Percentiles rank a stretch among this genome's conserved stretches.
These are phyloP conservation scores for Apiospora aurea DNA, from an alignment of 2,329 filamentous ascomycete species.

Conservation along the genomic window DNA sequence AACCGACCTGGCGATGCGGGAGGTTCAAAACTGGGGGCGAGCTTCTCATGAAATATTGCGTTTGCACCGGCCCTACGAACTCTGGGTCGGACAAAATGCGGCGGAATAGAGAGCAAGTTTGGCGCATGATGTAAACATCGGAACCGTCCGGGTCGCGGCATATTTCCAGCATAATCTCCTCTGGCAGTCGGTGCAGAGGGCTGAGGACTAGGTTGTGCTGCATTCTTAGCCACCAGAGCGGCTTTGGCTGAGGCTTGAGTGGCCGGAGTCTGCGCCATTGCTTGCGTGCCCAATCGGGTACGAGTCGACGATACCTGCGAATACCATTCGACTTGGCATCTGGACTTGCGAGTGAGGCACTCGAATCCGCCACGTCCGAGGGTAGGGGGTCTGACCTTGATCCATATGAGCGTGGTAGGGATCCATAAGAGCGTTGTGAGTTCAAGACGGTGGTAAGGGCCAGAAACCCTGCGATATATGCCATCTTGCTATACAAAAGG, in stretches of 20 bases:
- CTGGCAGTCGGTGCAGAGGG: background rate
- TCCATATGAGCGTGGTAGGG: too few species aligned
- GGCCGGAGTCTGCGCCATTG: background rate
- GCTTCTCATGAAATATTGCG: background rate
- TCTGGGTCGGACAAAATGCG: background rate
- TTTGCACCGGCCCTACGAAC: background rate
- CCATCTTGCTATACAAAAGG: too few species aligned
- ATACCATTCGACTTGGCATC: background rate
- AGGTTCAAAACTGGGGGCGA: accelerated
- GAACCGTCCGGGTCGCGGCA: background rate
- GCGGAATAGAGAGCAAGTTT: background rate
- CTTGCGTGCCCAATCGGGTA: background rate
- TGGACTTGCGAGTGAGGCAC: too few species aligned
- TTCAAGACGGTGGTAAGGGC: too few species aligned
- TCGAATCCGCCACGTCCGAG: too few species aligned
- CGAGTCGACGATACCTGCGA: background rate
- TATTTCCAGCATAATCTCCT: background rate
- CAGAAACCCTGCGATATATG: too few species aligned
- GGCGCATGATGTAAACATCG: background rate
- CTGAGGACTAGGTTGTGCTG: background rate
- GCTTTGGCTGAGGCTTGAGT: background rate
- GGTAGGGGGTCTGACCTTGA: too few species aligned
- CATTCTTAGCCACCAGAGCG: background rate
- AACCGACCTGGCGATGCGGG: background rate
- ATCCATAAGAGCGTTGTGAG: too few species aligned